Evolutionary conservation across 306 rosid species (phyloP), one percentile per base, ranked within the genome.

Genomic region (Senna siamea): DNA sequence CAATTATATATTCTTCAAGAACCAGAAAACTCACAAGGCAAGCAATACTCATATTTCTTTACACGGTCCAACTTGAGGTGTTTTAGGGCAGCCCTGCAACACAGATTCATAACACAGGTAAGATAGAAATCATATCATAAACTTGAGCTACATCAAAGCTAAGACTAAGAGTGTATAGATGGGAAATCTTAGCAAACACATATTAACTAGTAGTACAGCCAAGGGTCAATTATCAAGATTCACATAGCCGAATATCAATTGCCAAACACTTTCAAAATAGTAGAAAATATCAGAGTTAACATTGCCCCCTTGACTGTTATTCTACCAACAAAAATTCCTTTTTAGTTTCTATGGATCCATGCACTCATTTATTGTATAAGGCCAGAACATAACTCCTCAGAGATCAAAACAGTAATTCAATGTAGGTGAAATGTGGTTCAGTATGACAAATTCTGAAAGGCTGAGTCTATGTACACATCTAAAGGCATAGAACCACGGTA

Each of bases 41-140:
- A 70, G 87, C 97, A 92, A 81, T 92, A 89, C 51, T 92, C 97
- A 6, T 81, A 89, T 83, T 89, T 92, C 90, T 92, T 92, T 54
- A 88, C 38, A 34, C 96, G 90, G 64, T 89, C 97, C 80, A 89
- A 63, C 86, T 92, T 92, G 87, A 92, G 76, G 83, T 92, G 93
- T 72, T 86, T 92, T 69, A 92, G 78, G 80, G 93, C 97, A 81
- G 96, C 82, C 86, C 96, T 92, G 88, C 14, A 61, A 66, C 59
- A 71, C 22, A 38, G 38, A 76, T 40, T 74, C 46, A 69, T 46
- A 40, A n/a, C 26, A 73, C 54, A 48, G 61, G 28, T 66, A 66
- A 77, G 17, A 53, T 51, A 59, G 5, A 67, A 63, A 14, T 46
- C 65, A 41, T 50, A 30, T 70, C 60, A 18, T 5, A 71, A 68